Base-by-base conservation (phyloP, 2,329 filamentous ascomycete genomes). In the Colletotrichum graminicola region DNA sequence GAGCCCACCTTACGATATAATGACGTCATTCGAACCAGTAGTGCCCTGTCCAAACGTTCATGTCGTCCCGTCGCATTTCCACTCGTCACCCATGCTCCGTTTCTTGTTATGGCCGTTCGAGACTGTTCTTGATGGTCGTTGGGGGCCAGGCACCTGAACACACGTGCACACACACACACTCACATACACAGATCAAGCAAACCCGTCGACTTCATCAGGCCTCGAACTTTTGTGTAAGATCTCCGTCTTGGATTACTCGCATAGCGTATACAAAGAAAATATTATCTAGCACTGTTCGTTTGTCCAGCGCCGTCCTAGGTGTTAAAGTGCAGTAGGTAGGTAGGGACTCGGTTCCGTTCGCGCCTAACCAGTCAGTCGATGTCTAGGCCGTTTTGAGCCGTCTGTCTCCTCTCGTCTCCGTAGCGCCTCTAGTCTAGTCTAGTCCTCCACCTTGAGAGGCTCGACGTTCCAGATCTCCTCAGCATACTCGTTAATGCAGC, bases 381-480 rank as follows among this genome's bases (percentile, higher is more conserved):
- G 0, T 60, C 41, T 62, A 39, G 21, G 49, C 47, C 67, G 36
- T 36, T 49, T 41, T 32, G 21, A 39, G 34, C 61, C 34, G 18
- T 32, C 18, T 29, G 26, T 52, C 61, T 47, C 39, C n/a, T 51
- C 45, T 14, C 8, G 32, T 71, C 41, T 71, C 34, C 32, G 34
- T 47, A 54, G 49, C 39, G 55, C 54, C 34, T 62, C n/a, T 62
- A 62, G 68, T 21, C 43, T n/a, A 11, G 43, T 66, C 64, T 64
- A 68, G 36, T 82, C 78, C 54, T 84, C 82, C 39, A 84, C 84
- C 43, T 82, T 82, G 66, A 96, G 81, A 36, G 95, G 95, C 85
- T 98, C 95, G 49, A 97, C 86, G 79, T 98, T 98, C 96, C 96
- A 99, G 80, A 99, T 98, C 74, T 88, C 91, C 81, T 99, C 95